Percentiles rank a stretch among this genome's conserved stretches.
phyloP scores from a whole-genome alignment of 306 rosid species.

The Sindora glabra region DNA sequence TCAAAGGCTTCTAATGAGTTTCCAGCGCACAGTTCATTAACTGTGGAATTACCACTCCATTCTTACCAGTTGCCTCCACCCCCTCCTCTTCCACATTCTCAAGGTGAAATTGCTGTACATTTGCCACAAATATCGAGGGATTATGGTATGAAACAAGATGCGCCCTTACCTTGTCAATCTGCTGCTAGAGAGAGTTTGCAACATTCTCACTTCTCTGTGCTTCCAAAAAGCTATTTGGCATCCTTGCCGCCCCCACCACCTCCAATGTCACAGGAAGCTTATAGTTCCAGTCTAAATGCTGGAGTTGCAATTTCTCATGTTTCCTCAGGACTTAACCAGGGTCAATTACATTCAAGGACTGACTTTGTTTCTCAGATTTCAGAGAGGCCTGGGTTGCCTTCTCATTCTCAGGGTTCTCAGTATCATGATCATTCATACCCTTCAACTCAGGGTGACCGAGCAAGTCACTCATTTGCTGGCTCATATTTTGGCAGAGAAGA shows the following conservation, averaged over 20 bases:
- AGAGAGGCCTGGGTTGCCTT: conserved; percentile 29
- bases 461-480: conserved; percentile 33
- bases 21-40: conserved; percentile 24
- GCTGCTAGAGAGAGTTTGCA: conserved; percentile 33
- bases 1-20: conserved; percentile 33
- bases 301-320: conserved; percentile 31
- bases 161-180: conserved; percentile 48
- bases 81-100: conserved; percentile 39
- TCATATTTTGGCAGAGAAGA: conserved; percentile 33
- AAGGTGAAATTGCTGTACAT: conserved; percentile 38
- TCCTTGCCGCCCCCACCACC: conserved; percentile 50
- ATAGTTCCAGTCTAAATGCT: conserved; percentile 32
- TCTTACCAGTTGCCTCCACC: conserved; percentile 50
- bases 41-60: conserved; percentile 25
- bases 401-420: conserved; percentile 38
- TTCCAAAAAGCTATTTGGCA: conserved; percentile 43
- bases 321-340: conserved; percentile 50
- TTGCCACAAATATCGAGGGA: conserved; percentile 37
- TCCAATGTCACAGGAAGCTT: conserved; percentile 1
- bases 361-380: conserved; percentile 46
- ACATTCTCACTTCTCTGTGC: conserved; percentile 36
- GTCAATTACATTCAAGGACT: conserved; percentile 36
- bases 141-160: conserved; percentile 35
- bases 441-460: conserved; percentile 30
- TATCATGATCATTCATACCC: conserved; percentile 40